Conservation (phyloP, 768 basidiomycete genomes). For the Mrakia blollopis region DNA sequence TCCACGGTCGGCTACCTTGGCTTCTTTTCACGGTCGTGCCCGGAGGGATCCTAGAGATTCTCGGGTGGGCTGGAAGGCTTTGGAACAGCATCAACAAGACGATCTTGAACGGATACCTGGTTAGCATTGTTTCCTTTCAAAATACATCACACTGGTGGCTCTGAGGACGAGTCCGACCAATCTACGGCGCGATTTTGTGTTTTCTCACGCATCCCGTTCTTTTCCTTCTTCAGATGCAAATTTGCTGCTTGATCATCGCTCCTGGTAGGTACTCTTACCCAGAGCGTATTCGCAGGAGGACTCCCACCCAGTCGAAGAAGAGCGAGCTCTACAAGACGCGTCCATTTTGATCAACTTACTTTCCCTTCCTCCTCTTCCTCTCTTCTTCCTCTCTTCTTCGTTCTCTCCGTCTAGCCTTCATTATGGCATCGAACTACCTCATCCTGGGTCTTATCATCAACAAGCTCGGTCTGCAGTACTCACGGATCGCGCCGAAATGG, state of each 20-base stretch:
- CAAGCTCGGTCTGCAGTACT: constrained; percentile 51
- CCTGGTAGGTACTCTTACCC: constrained; percentile 42
- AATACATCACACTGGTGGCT: too few relatives aligned
- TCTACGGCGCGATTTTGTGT: too few relatives aligned
- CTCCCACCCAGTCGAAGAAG: background rate
- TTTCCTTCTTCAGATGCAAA: constrained; percentile 11
- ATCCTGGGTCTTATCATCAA: constrained; percentile 53
- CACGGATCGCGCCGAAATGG: constrained; percentile 48
- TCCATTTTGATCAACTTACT: constrained; percentile 37
- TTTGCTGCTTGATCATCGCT: constrained; percentile 51
- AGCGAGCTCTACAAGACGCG: constrained; percentile 36
- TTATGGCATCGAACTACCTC: constrained; percentile 56
- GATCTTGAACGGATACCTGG: constrained; percentile 5
- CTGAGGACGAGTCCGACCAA: too few relatives aligned
- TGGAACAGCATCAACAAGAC: constrained; percentile 49
- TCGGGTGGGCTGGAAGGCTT: constrained; percentile 57
- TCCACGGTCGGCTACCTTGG: constrained; percentile 18
- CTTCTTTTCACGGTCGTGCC: constrained; percentile 37
- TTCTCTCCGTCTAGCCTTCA: too few relatives aligned
- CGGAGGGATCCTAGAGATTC: constrained; percentile 52
- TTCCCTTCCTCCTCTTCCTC: background rate
- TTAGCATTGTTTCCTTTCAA: background rate
- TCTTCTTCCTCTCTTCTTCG: too few relatives aligned
- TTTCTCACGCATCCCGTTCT: background rate
- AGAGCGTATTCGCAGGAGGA: too few relatives aligned